Base-by-base conservation (phyloP, 257 asterid species). In the Oldenlandia corymbosa region DNA sequence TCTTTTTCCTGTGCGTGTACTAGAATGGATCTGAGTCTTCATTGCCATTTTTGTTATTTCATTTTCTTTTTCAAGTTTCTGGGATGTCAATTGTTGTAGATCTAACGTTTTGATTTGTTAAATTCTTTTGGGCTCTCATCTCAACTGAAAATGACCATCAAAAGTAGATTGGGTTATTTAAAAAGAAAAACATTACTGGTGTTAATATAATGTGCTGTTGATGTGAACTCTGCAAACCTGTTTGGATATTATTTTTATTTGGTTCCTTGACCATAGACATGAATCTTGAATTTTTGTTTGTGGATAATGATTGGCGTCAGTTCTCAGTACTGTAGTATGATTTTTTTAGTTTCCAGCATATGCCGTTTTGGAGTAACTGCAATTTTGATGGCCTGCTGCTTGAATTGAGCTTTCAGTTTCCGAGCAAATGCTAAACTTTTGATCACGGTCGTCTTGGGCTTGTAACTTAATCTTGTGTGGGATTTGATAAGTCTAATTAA, bases 11-110 rank as follows among this genome's bases (percentile, higher is more conserved):
- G 1, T 58, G 12, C 1, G 18, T 42, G 43, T 31, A 28, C 26
- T 11, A 23, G 39, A 9, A 2, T 34, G 66, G 72, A 67, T 67
- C 72, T 67, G 66, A 7, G n/a, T 67, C 48, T 9, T 53, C 23
- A 36, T 52, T 23, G 5, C 51, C 46, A 7, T 37, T 52, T 41
- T 47, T 16, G 11, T 13, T 8, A 5, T 8, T 32, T 20, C 43
- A 27, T 28, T 54, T 2, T n/a, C n/a, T n/a, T n/a, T n/a, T n/a
- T n/a, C n/a, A n/a, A n/a, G n/a, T n/a, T n/a, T 56, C 9, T 10
- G 27, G 20, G 20, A 31, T 32, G 26, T 46, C 28, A 36, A 5
- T 57, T 67, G 16, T 2, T 48, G 59, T 12, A 68, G 72, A 68
- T 68, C 72, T 58, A 34, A 23, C 24, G 42, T 26, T 58, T 58